Base-by-base conservation (phyloP, 352 stramenopile species). In the Globisporangium barbulae region DNA sequence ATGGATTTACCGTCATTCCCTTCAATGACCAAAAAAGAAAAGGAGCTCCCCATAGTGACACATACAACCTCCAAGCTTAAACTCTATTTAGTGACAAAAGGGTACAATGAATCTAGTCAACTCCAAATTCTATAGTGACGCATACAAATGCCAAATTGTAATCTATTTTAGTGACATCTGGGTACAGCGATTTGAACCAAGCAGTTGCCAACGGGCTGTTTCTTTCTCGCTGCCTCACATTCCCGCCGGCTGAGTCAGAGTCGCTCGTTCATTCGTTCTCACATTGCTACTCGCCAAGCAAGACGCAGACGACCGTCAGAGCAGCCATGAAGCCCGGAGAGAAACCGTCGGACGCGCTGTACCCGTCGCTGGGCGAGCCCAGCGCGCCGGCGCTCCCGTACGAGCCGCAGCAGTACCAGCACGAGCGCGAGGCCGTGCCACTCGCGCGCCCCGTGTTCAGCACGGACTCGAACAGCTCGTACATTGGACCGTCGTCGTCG, bases 311-410 rank as follows among this genome's bases (percentile, higher is more conserved):
- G 13, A 45, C 39, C 39, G 15, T 15, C 30, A 53, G 25, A 28
- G 42, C 57, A 42, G 21, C 12, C 17, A 66, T 66, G 61, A 61
- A 59, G 41, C 52, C 50, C 17, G 44, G 44, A 30, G 61, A 59
- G 53, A 66, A 49, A 30, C 39, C 53, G 12, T 61, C 68, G 39
- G 57, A 76, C 62, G 65, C 62, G 22, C 25, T 50, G 53, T 75
- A 82, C 62, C 64, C 75, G 35, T 67, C 62, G 30, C 75, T 79
- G 63, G 60, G 52, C 7, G 64, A 69, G 28, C 64, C 75, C 47
- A 80, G 70, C 50, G 68, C 68, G 31, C 61, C 69, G 41, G 52
- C 71, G 28, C 39, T 59, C 25, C 22, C 63, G 42, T 35, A 55
- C 48, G 19, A 59, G 30, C 33, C 61, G 55, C 52, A 50, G 44